Evolutionary conservation across 805 yeast species (phyloP).

Genomic region (Barnettozyma salicaria): DNA sequence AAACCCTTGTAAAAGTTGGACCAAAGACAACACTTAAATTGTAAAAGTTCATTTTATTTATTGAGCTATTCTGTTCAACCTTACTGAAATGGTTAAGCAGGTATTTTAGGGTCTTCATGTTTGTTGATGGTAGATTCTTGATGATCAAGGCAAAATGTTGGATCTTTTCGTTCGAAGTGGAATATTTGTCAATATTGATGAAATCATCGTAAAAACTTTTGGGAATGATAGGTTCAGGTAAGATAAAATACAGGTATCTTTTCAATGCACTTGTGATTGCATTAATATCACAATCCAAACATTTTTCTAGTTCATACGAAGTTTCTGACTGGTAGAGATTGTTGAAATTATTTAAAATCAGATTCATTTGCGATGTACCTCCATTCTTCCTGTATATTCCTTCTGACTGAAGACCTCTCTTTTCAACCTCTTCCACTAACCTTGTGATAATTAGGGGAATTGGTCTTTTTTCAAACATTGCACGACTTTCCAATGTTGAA

Average conservation of each 20-base stretch:
- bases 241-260: constrained; percentile 66
- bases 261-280: constrained; percentile 85
- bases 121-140: constrained; percentile 57
- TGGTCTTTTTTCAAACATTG: constrained; percentile 50
- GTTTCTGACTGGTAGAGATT: constrained; percentile 26
- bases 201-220: constrained; percentile 60
- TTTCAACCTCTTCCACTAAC: constrained; percentile 74
- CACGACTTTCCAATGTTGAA: constrained; percentile 57
- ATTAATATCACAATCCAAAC: constrained; percentile 62
- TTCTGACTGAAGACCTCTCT: constrained; percentile 67
- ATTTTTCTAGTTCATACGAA: constrained; percentile 30
- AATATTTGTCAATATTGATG: constrained; percentile 45
- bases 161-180: constrained; percentile 24
- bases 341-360: constrained; percentile 29
- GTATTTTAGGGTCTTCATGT: constrained; percentile 47
- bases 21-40: constrained; percentile 91
- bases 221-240: constrained; percentile 82
- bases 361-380: constrained; percentile 31
- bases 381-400: constrained; percentile 90
- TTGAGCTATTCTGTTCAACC: constrained; percentile 46
- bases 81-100: constrained; percentile 60
- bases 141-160: constrained; percentile 42
- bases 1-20: constrained; percentile 81
- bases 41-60: constrained; percentile 76
- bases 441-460: constrained; percentile 69